Percentiles rank a stretch among this genome's conserved stretches.
Evolutionary conservation across 192 early-diverging fungal species (phyloP).

Genomic region (Backusella liffmaniae): DNA sequence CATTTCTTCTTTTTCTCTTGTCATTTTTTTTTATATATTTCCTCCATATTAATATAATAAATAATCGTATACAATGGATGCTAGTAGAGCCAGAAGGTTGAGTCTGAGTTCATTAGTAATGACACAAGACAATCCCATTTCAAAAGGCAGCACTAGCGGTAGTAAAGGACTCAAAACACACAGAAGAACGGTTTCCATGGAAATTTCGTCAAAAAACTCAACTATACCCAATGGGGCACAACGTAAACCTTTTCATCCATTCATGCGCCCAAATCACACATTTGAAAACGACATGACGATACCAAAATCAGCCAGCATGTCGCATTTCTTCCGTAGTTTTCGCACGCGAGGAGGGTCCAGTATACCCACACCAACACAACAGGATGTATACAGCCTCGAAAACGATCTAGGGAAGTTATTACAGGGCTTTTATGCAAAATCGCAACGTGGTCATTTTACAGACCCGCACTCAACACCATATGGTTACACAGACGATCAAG

Average conservation of each 20-base stretch:
- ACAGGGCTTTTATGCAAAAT: neutral
- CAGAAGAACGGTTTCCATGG: neutral
- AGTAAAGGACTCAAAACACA: neutral
- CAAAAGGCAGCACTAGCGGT: neutral
- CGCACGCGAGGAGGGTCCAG: neutral
- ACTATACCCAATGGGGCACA: neutral
- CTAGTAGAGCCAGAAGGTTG: neutral
- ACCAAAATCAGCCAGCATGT: constrained; percentile 4
- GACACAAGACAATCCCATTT: neutral
- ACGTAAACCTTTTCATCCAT: neutral
- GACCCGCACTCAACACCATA: neutral
- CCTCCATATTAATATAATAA: neutral
- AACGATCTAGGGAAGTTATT: constrained; percentile 24
- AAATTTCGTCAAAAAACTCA: neutral
- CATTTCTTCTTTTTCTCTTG: neutral
- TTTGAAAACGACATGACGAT: neutral
- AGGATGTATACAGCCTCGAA: constrained; percentile 30
- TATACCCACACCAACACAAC: constrained; percentile 23
- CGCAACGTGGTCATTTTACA: constrained; percentile 13
- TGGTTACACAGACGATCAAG: neutral
- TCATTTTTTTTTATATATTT: neutral
- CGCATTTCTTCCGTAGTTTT: constrained; percentile 3
- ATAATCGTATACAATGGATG: neutral
- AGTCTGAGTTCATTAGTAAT: neutral
- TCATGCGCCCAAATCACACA: neutral